These are phyloP conservation scores for Drechslerella coelobrocha DNA, from an alignment of 2,329 filamentous ascomycete species.

Conservation along the genomic window DNA sequence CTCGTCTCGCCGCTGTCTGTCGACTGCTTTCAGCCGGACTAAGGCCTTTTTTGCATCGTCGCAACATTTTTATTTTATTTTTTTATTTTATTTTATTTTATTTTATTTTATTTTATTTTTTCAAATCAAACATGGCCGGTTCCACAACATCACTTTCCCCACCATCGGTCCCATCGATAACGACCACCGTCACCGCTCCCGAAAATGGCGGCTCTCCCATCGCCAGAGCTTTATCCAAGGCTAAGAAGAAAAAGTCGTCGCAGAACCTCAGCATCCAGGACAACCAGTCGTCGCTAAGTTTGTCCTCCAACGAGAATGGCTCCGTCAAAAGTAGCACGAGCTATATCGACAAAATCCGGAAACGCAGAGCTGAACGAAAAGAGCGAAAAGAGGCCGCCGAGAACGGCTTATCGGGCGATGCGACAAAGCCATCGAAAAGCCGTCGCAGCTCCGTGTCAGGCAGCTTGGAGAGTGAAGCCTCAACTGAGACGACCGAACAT, in stretches of 20 bases:
- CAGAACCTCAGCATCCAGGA: conserved; percentile 35
- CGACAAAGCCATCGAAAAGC: conserved; percentile 11
- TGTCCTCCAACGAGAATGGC: conserved; percentile 40
- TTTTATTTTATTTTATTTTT: no score
- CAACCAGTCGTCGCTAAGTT: conserved; percentile 32
- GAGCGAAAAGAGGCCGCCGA: conserved; percentile 36
- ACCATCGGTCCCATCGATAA: conserved; percentile 31
- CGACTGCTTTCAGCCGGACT: no score
- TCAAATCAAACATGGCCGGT: conserved; percentile 20
- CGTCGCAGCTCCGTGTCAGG: conserved; percentile 28
- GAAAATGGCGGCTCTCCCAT: conserved; percentile 28
- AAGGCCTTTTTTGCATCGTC: no score
- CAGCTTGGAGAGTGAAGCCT: conserved; percentile 32
- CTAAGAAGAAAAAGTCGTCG: conserved; percentile 42
- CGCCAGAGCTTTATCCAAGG: conserved; percentile 31
- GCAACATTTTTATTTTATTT: no score
- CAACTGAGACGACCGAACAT: conserved; percentile 32
- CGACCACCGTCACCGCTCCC: conserved; percentile 39
- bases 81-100: no score
- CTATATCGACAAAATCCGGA: conserved; percentile 43
- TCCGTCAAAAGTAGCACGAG: conserved; percentile 36
- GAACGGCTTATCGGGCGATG: conserved; percentile 11
- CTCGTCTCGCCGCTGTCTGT: no score
- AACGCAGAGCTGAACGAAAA: conserved; percentile 38
- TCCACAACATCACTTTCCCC: conserved; percentile 34